Percentiles rank a stretch among this genome's conserved stretches.
These are phyloP conservation scores for Dryas octopetala DNA, from an alignment of 306 rosid genomes.

Conservation along the genomic window DNA sequence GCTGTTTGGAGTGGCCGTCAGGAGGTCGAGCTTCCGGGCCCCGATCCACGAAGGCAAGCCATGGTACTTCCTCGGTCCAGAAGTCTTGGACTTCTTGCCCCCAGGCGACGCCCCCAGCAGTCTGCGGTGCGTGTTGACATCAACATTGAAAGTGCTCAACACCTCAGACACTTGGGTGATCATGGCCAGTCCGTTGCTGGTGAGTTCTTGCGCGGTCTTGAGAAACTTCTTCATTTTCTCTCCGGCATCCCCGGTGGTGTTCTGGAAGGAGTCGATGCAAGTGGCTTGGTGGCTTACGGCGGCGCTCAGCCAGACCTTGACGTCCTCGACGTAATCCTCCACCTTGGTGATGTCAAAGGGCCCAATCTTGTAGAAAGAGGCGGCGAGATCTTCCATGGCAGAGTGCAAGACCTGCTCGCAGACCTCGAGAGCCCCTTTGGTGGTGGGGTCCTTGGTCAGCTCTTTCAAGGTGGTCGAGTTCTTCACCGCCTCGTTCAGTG, in stretches of 20 bases:
- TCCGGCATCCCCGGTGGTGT: constrained; percentile 48
- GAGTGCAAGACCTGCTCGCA: constrained; percentile 53
- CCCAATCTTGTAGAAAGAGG: constrained; percentile 35
- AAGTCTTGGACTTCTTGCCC: not conserved
- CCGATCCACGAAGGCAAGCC: constrained; percentile 45
- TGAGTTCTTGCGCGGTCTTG: constrained; percentile 44
- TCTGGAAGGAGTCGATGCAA: constrained; percentile 58
- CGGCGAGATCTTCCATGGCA: constrained; percentile 42
- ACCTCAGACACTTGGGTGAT: constrained; percentile 23
- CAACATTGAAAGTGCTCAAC: not conserved
- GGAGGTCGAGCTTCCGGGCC: constrained; percentile 34
- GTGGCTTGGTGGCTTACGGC: constrained; percentile 54
- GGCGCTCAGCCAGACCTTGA: constrained; percentile 63
- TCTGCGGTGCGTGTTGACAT: constrained; percentile 7
- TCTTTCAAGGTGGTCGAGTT: constrained; percentile 35
- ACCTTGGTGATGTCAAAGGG: constrained; percentile 30
- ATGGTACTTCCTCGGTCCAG: not conserved
- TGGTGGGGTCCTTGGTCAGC: constrained; percentile 45
- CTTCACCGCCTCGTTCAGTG: constrained; percentile 23
- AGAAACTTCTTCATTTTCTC: constrained; percentile 40
- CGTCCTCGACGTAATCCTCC: constrained; percentile 39
- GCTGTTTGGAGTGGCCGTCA: constrained; percentile 1
- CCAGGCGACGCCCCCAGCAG: not conserved
- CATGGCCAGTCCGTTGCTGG: constrained; percentile 63
- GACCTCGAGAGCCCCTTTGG: constrained; percentile 47